These are phyloP conservation scores for Chytriomyces sp. DNA, from an alignment of 192 early-diverging fungal genomes.

Conservation along the genomic window DNA sequence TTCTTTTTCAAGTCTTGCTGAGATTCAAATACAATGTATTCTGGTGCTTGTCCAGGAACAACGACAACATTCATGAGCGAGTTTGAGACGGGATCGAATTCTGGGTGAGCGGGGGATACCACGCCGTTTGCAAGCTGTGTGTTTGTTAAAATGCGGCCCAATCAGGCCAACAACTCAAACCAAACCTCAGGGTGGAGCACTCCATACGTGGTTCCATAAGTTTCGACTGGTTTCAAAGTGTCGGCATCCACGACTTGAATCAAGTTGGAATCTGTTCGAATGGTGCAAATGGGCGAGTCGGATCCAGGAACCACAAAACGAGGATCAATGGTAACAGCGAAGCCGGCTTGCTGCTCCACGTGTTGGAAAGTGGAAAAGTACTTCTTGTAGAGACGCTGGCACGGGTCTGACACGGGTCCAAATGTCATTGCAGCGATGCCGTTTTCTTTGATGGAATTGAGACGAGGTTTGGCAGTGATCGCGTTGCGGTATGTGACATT, in stretches of 20 bases:
- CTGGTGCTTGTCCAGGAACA: not conserved
- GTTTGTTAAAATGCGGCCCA: too few relatives aligned
- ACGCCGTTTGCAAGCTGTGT: constrained; percentile 1
- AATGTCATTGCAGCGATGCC: not conserved
- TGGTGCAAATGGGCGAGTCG: not conserved
- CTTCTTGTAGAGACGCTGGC: not conserved
- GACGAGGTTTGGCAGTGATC: constrained; percentile 6
- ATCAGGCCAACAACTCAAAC: not conserved
- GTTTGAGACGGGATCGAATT: constrained; percentile 24
- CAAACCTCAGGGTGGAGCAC: constrained; percentile 6
- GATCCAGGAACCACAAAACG: constrained; percentile 12
- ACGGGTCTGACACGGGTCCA: constrained; percentile 11
- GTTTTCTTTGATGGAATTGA: not conserved
- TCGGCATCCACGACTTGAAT: not conserved
- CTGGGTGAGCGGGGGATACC: constrained; percentile 5
- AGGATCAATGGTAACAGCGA: constrained; percentile 8
- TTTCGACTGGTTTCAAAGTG: constrained; percentile 1
- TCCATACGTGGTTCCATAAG: not conserved
- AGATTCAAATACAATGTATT: constrained; percentile 19
- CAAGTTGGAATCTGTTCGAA: constrained; percentile 13
- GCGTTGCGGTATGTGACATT: constrained; percentile 24
- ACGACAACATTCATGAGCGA: constrained; percentile 17
- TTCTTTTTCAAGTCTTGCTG: not conserved
- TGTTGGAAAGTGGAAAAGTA: not conserved
- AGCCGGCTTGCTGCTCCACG: too few relatives aligned